Evolutionary conservation across 176 grass and related monocot species (phyloP), one percentile per base, ranked within the genome.

Genomic region (Areca catechu): DNA sequence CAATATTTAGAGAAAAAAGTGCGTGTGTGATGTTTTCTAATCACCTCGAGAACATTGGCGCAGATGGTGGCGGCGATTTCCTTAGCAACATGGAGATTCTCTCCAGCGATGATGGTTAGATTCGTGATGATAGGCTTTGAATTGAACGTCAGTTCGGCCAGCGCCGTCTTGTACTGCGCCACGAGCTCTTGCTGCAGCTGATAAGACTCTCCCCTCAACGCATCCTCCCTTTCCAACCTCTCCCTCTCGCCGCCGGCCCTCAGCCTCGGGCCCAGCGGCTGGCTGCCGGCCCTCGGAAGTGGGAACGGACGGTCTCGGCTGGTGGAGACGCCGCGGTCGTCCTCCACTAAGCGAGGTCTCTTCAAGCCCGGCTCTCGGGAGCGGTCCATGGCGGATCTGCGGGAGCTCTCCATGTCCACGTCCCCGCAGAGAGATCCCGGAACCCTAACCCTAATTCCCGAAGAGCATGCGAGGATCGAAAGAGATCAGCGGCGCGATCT

Each of bases 1-100:
- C 10, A 12, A 43, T 43, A 12, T 43, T 43, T 43, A 9, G 10
- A 43, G 34, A 43, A 43, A 43, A 43, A 43, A 34, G n/a, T n/a
- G n/a, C n/a, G n/a, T n/a, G n/a, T n/a, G n/a, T n/a, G n/a, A n/a
- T n/a, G n/a, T n/a, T n/a, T n/a, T n/a, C n/a, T n/a, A n/a, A n/a
- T 85, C 78, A 98, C 93, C 93, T 98, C 93, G 79, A 98, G 88
- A 63, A 98, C 82, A 78, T 98, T 91, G 76, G 73, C 28, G 69
- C 84, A 92, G 71, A 98, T 88, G 79, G 83, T 74, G 17, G 76
- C 9, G 25, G 57, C 25, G 25, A 60, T 34, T 18, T 1, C 57
- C 22, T 60, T 29, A 5, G 57, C 57, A 18, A 6, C 22, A 17
- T 60, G 57, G 24, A 30, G 23, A 60, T 28, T 60, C 22, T 60